A percentile compares a stretch with the other conserved stretches of the same genome.
phyloP scores from a whole-genome alignment of 108 stramenopile genomes.

The Skeletonema marinoi region DNA sequence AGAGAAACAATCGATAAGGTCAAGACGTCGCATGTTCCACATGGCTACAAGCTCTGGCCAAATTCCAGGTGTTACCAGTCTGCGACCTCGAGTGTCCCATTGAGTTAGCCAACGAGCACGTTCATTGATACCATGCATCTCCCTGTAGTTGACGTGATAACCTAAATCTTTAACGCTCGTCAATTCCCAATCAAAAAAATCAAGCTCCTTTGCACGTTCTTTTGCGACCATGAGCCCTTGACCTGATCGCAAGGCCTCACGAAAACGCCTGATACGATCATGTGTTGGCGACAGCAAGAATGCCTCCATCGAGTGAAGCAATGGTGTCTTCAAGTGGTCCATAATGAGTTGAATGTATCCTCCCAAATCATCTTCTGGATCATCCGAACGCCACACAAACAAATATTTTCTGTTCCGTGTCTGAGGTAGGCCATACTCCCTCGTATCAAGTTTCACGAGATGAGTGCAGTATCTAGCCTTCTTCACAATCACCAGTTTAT shows the following conservation, averaged over 20 bases:
- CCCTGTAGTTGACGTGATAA: constrained; percentile 42
- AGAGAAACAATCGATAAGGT: constrained; percentile 54
- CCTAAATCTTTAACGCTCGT: constrained; percentile 43
- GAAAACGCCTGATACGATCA: constrained; percentile 69
- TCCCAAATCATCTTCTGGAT: constrained; percentile 60
- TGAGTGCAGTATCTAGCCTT: constrained; percentile 61
- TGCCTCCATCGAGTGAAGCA: constrained; percentile 69
- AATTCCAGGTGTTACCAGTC: constrained; percentile 52
- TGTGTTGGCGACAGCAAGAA: constrained; percentile 63
- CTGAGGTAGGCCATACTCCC: constrained; percentile 78
- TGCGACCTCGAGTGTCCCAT: constrained; percentile 51
- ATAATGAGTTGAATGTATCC: constrained; percentile 62
- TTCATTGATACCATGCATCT: constrained; percentile 47
- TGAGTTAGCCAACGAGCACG: constrained; percentile 45
- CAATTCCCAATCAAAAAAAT: constrained; percentile 53
- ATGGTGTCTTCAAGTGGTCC: constrained; percentile 62
- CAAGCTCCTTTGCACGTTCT: constrained; percentile 49
- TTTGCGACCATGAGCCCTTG: constrained; percentile 48
- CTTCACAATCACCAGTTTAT: constrained; percentile 63
- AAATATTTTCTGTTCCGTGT: constrained; percentile 69
- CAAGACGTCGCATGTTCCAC: constrained; percentile 40
- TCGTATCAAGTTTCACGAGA: constrained; percentile 63
- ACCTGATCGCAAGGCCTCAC: constrained; percentile 59
- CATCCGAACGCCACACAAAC: constrained; percentile 65
- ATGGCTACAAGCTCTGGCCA: constrained; percentile 64